Evolutionary conservation across 371 early-diverging fungal species (phyloP).

Genomic region (Syncephalastrum racemosum): DNA sequence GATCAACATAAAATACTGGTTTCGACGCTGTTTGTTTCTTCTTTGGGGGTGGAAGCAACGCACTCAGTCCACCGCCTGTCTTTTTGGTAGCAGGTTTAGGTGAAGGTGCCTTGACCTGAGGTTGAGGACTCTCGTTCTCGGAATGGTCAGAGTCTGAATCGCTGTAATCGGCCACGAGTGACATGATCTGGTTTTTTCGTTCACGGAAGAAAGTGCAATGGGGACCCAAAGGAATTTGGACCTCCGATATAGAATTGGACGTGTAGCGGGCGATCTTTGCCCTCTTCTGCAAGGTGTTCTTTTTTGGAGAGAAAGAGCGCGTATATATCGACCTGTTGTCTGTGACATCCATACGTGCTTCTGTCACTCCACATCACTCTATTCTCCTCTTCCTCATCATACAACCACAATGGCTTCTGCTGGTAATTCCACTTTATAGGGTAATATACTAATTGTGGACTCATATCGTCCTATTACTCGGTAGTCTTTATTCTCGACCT

Average conservation of each 20-base stretch:
- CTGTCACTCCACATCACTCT: too few species aligned
- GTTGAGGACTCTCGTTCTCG: conserved; percentile 10
- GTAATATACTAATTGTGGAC: background rate
- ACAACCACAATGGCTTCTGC: conserved; percentile 23
- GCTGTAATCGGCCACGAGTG: conserved; percentile 21
- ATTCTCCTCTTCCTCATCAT: background rate
- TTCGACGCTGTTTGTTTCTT: conserved; percentile 14
- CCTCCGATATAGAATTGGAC: too few species aligned
- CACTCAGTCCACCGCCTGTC: conserved; percentile 8
- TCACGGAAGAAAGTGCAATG: too few species aligned
- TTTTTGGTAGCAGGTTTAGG: conserved; percentile 1
- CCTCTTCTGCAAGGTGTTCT: too few species aligned
- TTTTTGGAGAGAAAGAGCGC: too few species aligned
- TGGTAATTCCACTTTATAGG: conserved; percentile 5
- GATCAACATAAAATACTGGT: conserved; percentile 31
- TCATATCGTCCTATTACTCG: background rate
- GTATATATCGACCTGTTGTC: too few species aligned
- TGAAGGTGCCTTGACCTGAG: background rate
- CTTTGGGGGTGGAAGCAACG: conserved; percentile 20
- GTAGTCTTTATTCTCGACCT: conserved; percentile 85
- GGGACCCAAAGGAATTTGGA: too few species aligned
- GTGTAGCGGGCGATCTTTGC: too few species aligned
- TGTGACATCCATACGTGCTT: too few species aligned
- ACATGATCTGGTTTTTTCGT: conserved; percentile 1
- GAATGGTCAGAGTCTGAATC: conserved; percentile 23